Evolutionary conservation across 805 yeast genomes (phyloP).

Genomic region (Cyberlindnera euphorbiae): DNA sequence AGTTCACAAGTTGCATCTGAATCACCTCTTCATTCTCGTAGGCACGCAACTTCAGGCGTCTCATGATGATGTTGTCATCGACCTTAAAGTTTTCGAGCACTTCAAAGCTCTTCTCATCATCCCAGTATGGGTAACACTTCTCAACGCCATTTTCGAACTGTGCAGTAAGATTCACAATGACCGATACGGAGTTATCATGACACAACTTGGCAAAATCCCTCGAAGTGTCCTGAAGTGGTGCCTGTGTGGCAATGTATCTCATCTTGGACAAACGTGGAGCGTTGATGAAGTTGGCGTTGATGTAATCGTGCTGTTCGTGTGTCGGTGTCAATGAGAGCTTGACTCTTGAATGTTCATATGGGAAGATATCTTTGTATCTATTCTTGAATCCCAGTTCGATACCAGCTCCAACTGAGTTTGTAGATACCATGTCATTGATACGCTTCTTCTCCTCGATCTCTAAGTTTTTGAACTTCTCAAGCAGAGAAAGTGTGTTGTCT

Average conservation of each 20-base stretch:
- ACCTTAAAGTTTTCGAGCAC: constrained; percentile 9
- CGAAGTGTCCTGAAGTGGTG: constrained; percentile 71
- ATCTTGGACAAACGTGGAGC: constrained; percentile 21
- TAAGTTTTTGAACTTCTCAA: constrained; percentile 54
- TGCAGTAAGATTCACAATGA: constrained; percentile 72
- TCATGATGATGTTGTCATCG: constrained; percentile 30
- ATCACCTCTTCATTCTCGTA: constrained; percentile 45
- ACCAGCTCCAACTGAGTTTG: constrained; percentile 30
- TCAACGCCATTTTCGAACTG: constrained; percentile 71
- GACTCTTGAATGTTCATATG: constrained; percentile 56
- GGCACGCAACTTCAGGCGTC: constrained; percentile 34
- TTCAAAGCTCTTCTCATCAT: constrained; percentile 42
- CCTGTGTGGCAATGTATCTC: constrained; percentile 83
- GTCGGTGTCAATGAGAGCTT: constrained; percentile 30
- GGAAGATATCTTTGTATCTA: constrained; percentile 75
- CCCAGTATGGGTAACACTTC: constrained; percentile 85
- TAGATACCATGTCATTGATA: constrained; percentile 38
- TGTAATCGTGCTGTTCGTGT: constrained; percentile 18
- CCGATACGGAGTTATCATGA: constrained; percentile 53
- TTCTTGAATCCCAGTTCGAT: constrained; percentile 72
- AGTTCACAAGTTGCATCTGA: constrained; percentile 72
- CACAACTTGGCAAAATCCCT: constrained; percentile 85
- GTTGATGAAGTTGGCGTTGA: constrained; percentile 62
- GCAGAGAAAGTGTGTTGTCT: constrained; percentile 26
- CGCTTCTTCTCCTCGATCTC: constrained; percentile 70